These are phyloP conservation scores for Orbilia blumenaviensis DNA, from an alignment of 2,329 filamentous ascomycete species.

Conservation along the genomic window DNA sequence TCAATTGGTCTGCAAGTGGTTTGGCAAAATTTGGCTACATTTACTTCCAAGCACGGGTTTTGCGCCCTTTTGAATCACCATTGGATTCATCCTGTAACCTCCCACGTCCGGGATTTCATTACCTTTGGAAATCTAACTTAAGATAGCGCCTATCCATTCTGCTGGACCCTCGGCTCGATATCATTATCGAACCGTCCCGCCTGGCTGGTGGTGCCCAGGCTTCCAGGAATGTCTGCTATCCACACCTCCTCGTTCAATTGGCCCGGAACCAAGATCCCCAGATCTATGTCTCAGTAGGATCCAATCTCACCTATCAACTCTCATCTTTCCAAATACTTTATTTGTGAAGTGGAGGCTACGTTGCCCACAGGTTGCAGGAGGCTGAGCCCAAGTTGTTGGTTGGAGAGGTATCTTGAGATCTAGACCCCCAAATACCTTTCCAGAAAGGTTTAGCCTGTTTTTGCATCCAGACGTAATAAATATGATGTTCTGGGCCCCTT, in stretches of 20 bases:
- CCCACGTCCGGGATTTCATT: background rate
- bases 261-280: conserved; percentile 14
- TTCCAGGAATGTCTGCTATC: background rate
- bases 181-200: conserved; percentile 40
- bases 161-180: conserved; percentile 7
- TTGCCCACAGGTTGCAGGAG: background rate
- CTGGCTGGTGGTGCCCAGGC: conserved; percentile 3
- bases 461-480: background rate
- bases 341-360: conserved; percentile 4
- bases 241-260: conserved; percentile 21
- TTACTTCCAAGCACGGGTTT: background rate
- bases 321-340: conserved; percentile 1
- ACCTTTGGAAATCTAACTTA: background rate
- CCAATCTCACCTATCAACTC: conserved; percentile 8
- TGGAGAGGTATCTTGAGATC: background rate
- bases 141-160: conserved; percentile 22
- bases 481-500: background rate
- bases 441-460: background rate
- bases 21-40: too few relatives aligned
- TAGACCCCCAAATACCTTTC: conserved; percentile 1
- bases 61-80: background rate
- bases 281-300: conserved; percentile 26
- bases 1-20: background rate
- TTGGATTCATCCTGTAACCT: background rate
- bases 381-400: background rate